phyloP scores from a whole-genome alignment of 2,329 filamentous ascomycete genomes.

The Aspergillus clavatus region DNA sequence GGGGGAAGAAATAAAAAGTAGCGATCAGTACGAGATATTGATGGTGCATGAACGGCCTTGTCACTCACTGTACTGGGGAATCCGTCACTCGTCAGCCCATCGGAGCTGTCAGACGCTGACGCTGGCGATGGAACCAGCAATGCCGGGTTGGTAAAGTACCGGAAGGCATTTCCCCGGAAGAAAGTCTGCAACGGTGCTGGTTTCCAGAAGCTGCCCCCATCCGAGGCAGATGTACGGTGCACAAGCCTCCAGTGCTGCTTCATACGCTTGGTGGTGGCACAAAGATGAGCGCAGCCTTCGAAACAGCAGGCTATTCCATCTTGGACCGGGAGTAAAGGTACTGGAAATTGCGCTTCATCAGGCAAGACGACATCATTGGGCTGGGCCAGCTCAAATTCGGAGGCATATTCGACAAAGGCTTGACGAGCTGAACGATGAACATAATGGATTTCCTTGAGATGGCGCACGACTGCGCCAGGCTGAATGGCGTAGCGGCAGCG shows the following conservation, averaged over 20 bases:
- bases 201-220: slow-evolving; percentile 10
- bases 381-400: slow-evolving; percentile 11
- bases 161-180: slow-evolving; percentile 23
- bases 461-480: slow-evolving; percentile 21
- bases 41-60: too few species aligned
- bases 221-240: slow-evolving; percentile 11
- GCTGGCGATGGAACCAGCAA: too few species aligned
- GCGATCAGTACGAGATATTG: too few species aligned
- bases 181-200: slow-evolving; percentile 23
- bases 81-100: too few species aligned
- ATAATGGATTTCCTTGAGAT: slow-evolving; percentile 29
- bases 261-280: slow-evolving; percentile 29
- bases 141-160: slow-evolving; percentile 25
- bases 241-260: slow-evolving; percentile 23
- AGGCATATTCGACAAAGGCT: slow-evolving; percentile 9
- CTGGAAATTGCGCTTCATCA: slow-evolving; percentile 20
- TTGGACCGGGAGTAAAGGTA: slow-evolving; percentile 21
- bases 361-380: slow-evolving; percentile 18
- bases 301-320: slow-evolving; percentile 17
- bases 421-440: slow-evolving; percentile 12
- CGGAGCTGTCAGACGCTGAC: too few species aligned
- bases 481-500: slow-evolving; percentile 25
- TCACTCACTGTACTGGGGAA: too few species aligned
- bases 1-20: too few species aligned
- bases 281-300: slow-evolving; percentile 22